These are phyloP conservation scores for Salix caprea DNA, from an alignment of 345 rosid genomes.

Conservation along the genomic window DNA sequence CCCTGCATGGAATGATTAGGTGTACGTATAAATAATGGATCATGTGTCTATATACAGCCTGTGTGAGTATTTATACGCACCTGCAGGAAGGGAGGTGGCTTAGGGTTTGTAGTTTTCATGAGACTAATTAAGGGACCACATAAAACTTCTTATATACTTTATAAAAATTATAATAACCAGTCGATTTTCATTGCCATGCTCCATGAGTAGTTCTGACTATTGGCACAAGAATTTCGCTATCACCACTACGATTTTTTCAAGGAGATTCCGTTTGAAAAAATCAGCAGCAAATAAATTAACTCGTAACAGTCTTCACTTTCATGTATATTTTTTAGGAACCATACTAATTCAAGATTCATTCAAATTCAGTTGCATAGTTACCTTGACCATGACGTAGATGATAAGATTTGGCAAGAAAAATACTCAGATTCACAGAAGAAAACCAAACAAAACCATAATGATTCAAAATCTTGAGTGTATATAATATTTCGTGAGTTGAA, in stretches of 20 bases:
- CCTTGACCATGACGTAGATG: not conserved
- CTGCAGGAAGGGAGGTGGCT: not conserved
- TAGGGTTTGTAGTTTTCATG: not conserved
- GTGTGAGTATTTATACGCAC: not conserved
- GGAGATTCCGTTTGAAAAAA: not conserved
- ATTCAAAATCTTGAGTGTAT: not conserved
- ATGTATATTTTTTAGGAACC: not conserved
- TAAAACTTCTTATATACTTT: not conserved
- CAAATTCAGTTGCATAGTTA: not conserved
- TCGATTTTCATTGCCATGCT: not conserved
- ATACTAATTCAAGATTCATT: not conserved
- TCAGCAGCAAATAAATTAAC: not conserved
- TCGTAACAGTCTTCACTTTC: not conserved
- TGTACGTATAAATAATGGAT: not conserved
- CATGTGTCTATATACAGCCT: no score
- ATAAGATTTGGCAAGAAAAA: not conserved
- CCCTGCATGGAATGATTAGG: slow-evolving; percentile 51
- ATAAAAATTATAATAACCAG: not conserved
- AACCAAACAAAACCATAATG: not conserved
- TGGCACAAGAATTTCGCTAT: not conserved
- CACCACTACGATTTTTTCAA: not conserved
- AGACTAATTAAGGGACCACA: not conserved
- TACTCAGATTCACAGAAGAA: not conserved
- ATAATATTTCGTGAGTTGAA: not conserved
- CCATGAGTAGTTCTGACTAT: not conserved